Conservation (phyloP, 1,139 yeast species). For the Geotrichum fermentans region DNA sequence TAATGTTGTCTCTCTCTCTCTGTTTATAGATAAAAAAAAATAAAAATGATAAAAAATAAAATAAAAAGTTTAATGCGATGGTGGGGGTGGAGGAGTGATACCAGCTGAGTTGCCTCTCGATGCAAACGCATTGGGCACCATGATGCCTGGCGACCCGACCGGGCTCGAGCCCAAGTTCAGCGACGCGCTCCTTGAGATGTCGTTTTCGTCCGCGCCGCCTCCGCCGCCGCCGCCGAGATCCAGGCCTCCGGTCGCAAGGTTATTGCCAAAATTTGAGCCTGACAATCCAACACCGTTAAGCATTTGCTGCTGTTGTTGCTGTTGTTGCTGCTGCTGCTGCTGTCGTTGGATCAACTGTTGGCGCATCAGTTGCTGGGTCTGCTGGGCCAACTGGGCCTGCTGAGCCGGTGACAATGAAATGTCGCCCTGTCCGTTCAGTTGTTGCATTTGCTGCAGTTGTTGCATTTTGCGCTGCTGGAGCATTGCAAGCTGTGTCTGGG, state of each 20-base stretch:
- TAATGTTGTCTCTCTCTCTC: too few species aligned
- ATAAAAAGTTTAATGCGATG: background rate
- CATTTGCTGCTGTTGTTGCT: conserved; percentile 6
- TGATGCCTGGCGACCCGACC: conserved; percentile 1
- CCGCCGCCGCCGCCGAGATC: background rate
- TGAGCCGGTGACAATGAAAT: conserved; percentile 11
- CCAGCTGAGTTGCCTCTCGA: background rate
- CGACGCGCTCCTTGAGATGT: background rate
- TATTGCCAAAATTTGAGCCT: too few species aligned
- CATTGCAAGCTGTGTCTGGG: background rate
- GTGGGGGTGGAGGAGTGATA: conserved; percentile 11
- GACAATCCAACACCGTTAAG: background rate
- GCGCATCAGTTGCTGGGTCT: conserved; percentile 2
- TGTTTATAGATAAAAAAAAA: background rate
- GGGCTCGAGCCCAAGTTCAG: conserved; percentile 7
- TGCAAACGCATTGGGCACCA: background rate
- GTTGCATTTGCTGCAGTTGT: conserved; percentile 1
- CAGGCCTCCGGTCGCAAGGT: background rate
- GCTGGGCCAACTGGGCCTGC: conserved; percentile 12
- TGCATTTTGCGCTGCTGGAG: conserved; percentile 8
- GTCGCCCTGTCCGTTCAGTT: background rate
- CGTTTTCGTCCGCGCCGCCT: background rate
- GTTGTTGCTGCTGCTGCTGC: conserved; percentile 10
- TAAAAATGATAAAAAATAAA: background rate
- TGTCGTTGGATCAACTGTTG: conserved; percentile 4